Base-by-base conservation (phyloP, 2,329 filamentous ascomycete genomes). In the Byssochlamys sp. region DNA sequence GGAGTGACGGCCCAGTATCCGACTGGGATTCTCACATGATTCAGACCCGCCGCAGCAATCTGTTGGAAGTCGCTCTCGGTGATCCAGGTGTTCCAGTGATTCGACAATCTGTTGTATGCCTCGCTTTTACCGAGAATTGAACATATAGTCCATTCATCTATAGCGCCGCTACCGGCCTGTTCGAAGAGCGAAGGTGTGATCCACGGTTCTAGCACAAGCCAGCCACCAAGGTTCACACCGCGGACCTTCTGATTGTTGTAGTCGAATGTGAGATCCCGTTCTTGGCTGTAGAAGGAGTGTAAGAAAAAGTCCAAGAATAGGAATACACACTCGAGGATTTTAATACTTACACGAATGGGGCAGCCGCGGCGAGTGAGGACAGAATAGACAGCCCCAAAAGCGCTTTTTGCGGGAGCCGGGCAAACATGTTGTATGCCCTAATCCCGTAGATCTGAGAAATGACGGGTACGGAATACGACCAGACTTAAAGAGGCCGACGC, bases 161-260 rank as follows among this genome's bases (percentile, higher is more conserved):
- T 76, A 2, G 81, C 81, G 48, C 67, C 74, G 52, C 73, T 73
- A 29, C 74, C 76, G 2, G 69, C 77, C 19, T 69, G 68, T 52
- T 83, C 77, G 63, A 85, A 86, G 58, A 86, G 73, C 14, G 80
- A 83, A 1, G 83, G 83, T 2, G 82, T 85, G 56, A 85, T 85
- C 82, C 82, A 84, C 14, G 83, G 83, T 70, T 86, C 83, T 4
- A 84, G 74, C 5, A 86, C 80, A 52, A 85, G 79, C 82, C 83
- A 85, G 31, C 84, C 84, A 55, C 84, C 83, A 4, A 86, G 74
- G 66, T 87, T 87, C 29, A 87, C 84, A 56, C 84, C 84, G 11
- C 83, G 80, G 49, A 86, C 79, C 65, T 83, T 84, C 24, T 79
- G 64, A 50, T 67, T 67, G 57, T 77, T 74, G 69, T 82, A 85